These are phyloP conservation scores for Termitomyces eurrhizus DNA, from an alignment of 768 basidiomycete species.

Conservation along the genomic window DNA sequence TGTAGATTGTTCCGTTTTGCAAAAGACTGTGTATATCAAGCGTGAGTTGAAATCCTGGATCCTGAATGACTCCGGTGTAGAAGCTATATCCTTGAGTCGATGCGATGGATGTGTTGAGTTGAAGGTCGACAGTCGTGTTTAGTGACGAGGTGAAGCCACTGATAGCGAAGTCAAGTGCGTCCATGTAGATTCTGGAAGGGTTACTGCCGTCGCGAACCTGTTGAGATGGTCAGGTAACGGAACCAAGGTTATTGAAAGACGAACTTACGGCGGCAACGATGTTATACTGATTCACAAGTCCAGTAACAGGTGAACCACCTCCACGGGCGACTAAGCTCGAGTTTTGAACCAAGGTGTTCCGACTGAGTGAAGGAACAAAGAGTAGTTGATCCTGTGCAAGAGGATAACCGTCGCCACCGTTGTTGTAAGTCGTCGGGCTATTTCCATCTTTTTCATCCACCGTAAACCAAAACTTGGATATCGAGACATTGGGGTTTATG, in stretches of 20 bases:
- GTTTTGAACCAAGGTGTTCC: conserved; percentile 18
- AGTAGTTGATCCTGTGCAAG: conserved; percentile 40
- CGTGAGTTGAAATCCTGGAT: conserved; percentile 26
- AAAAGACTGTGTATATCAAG: conserved; percentile 25
- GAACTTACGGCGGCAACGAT: conserved; percentile 26
- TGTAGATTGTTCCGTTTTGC: conserved; percentile 23
- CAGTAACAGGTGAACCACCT: conserved; percentile 22
- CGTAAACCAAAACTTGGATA: conserved; percentile 48
- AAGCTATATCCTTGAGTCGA: conserved; percentile 27
- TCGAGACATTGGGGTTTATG: conserved; percentile 33
- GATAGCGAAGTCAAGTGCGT: conserved; percentile 23
- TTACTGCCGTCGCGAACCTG: conserved; percentile 25
- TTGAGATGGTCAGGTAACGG: neutral
- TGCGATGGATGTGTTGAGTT: conserved; percentile 19
- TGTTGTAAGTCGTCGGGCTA: conserved; percentile 31
- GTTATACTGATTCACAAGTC: conserved; percentile 18
- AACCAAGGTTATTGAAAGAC: neutral
- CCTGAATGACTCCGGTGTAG: conserved; percentile 23
- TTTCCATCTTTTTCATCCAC: conserved; percentile 43
- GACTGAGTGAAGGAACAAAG: conserved; percentile 38
- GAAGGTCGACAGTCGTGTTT: conserved; percentile 24
- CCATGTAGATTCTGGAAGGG: conserved; percentile 25
- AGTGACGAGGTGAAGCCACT: conserved; percentile 20
- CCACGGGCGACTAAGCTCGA: conserved; percentile 17
- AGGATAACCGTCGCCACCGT: conserved; percentile 38